A percentile compares a stretch with the other conserved stretches of the same genome.
Conservation (phyloP, 139 green algal genomes). For the Chlamydomonas sphaeroides region DNA sequence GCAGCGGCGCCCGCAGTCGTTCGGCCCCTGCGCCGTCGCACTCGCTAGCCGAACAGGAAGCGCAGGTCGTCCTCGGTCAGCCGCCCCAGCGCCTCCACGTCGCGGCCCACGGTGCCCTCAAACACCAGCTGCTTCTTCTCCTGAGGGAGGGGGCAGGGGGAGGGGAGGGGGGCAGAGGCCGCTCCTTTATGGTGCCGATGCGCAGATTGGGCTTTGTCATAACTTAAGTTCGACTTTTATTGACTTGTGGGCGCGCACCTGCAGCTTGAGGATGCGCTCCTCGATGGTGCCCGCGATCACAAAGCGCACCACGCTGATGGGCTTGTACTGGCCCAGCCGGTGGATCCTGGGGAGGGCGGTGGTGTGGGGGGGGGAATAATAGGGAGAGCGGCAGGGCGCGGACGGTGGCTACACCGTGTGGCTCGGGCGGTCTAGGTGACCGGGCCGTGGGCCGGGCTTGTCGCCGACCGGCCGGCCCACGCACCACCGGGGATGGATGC, state of each 20-base stretch:
- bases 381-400: neutral
- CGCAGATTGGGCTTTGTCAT: too few relatives aligned
- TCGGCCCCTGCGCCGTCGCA: too few relatives aligned
- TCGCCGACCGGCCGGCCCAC: too few relatives aligned
- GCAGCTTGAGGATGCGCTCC: conserved; percentile 95
- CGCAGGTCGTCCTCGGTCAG: conserved; percentile 92
- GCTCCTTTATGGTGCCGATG: too few relatives aligned
- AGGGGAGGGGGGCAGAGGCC: neutral
- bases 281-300: conserved; percentile 91
- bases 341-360: conserved; percentile 40
- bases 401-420: too few relatives aligned
- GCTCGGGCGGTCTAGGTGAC: too few relatives aligned
- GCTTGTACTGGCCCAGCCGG: conserved; percentile 84
- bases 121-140: conserved; percentile 94
- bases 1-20: too few relatives aligned
- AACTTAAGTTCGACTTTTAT: too few relatives aligned
- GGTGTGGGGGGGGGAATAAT: neutral
- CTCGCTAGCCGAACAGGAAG: conserved; percentile 93
- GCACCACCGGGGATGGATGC: too few relatives aligned
- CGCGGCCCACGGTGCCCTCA: conserved; percentile 88
- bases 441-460: too few relatives aligned
- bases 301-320: conserved; percentile 84
- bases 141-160: conserved; percentile 18
- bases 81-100: conserved; percentile 78
- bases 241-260: conserved; percentile 37